phyloP scores from a whole-genome alignment of 2,329 filamentous ascomycete genomes.

The Claviceps humidiphila region DNA sequence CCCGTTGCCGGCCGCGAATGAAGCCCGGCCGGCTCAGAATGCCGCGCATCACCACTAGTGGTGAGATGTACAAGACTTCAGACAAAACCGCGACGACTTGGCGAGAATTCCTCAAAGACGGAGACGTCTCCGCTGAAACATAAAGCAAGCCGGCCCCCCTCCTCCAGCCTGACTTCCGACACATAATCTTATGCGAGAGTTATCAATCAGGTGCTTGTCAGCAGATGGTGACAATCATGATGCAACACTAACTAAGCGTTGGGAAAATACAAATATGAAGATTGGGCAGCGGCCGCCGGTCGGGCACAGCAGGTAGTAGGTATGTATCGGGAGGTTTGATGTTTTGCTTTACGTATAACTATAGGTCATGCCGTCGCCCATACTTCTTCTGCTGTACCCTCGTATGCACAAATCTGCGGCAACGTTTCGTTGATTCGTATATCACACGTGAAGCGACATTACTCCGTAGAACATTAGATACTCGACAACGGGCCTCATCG shows the following conservation, averaged over 20 bases:
- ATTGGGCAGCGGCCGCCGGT: not conserved
- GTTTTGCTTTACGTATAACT: not conserved
- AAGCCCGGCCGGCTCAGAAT: not conserved
- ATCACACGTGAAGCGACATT: not conserved
- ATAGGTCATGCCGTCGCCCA: not conserved
- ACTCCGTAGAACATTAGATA: not conserved
- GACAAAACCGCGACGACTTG: not conserved
- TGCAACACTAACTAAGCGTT: not conserved
- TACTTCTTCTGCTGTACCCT: not conserved
- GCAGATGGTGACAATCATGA: not conserved
- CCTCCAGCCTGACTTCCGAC: too few species aligned
- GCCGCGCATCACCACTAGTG: not conserved
- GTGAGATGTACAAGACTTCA: not conserved
- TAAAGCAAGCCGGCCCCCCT: too few species aligned
- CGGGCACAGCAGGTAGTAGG: not conserved
- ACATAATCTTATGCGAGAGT: not conserved
- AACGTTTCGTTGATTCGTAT: not conserved
- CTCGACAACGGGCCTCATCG: not conserved
- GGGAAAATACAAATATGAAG: not conserved
- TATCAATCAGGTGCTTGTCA: not conserved
- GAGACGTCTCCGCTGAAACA: not conserved
- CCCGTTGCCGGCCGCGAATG: not conserved
- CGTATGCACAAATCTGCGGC: not conserved
- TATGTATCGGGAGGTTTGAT: not conserved
- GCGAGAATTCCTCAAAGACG: not conserved